Evolutionary conservation across 1,284 basidiomycete genomes (phyloP), one percentile per base, ranked within the genome.

Genomic region (Ganoderma lingzhi): DNA sequence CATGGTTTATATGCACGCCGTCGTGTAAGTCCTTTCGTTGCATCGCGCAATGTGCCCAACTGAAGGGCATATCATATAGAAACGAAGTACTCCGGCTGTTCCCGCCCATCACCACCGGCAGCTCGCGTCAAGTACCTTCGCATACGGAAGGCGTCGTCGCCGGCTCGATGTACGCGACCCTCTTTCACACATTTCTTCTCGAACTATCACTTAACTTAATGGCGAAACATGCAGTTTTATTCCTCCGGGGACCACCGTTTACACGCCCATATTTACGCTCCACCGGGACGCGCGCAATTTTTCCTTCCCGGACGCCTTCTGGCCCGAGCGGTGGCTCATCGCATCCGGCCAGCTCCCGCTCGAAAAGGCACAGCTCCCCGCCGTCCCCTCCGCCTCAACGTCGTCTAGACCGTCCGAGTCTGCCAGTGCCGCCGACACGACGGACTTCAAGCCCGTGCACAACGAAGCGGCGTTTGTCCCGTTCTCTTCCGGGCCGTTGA

Each of bases 41-140:
- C 76, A 58, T 58, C 59, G 6, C 23, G 6, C 28, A n/a, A n/a
- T 55, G 65, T 67, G 10, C 10, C 30, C 4, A 3, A 14, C 6
- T 37, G 37, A 37, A 1, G 6, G 6, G 9, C 37, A 37, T 37
- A 37, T 37, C 37, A 19, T n/a, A 23, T 41, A 91, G 90, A 68
- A 88, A 90, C 59, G 90, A 92, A 76, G 76, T 83, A 0, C 74
- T 91, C 58, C 82, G 90, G 56, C 78, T 91, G 35, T 83, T 84
- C 53, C 87, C 90, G 10, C 82, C 89, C 14, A 79, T 88, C 14
- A 82, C 84, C 9, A 85, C 84, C 28, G 84, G 84, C 58, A 82
- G 85, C 32, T 85, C 87, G 66, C 84, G 90, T 44, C 79, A 82
- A 28, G 81, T 78, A 0, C 70, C 67, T 5, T 30, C 35, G 5